Percentiles rank a stretch among this genome's conserved stretches.
Conservation (phyloP, 2,329 filamentous ascomycete species). For the Talaromyces piceae region DNA sequence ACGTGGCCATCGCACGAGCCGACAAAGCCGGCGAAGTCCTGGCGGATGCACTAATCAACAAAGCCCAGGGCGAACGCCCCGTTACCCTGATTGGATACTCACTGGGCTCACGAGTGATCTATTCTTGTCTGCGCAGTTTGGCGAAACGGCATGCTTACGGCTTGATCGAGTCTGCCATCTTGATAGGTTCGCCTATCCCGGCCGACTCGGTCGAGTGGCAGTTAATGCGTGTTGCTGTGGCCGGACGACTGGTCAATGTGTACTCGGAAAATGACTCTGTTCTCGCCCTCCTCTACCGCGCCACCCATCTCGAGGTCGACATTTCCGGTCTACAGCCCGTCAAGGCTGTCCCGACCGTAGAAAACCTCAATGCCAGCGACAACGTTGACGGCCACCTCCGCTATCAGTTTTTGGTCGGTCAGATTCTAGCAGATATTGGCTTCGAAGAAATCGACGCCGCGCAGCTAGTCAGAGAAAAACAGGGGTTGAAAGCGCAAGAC, state of each 20-base stretch:
- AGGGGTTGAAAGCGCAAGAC: conserved; percentile 32
- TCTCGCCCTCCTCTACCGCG: conserved; percentile 78
- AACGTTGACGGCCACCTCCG: conserved; percentile 62
- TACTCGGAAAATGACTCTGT: conserved; percentile 84
- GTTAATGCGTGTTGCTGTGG: conserved; percentile 67
- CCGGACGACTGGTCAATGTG: conserved; percentile 77
- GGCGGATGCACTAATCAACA: conserved; percentile 74
- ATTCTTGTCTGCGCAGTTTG: conserved; percentile 67
- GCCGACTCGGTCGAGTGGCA: conserved; percentile 67
- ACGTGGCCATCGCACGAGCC: conserved; percentile 64
- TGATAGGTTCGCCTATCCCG: conserved; percentile 75
- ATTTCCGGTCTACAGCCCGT: conserved; percentile 76
- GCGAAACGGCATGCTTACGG: conserved; percentile 76
- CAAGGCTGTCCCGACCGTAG: conserved; percentile 42
- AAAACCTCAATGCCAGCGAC: conserved; percentile 61
- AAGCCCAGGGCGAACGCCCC: conserved; percentile 71
- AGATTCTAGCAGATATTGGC: conserved; percentile 58
- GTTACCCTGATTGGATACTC: conserved; percentile 78
- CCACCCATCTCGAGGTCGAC: conserved; percentile 72
- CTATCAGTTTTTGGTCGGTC: conserved; percentile 61
- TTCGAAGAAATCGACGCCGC: conserved; percentile 58
- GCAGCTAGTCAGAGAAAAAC: conserved; percentile 38
- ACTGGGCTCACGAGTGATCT: conserved; percentile 73
- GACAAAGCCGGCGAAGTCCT: conserved; percentile 74
- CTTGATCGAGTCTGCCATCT: conserved; percentile 70